A percentile compares a stretch with the other conserved stretches of the same genome.
Evolutionary conservation across 2,329 filamentous ascomycete species (phyloP).

Genomic region (Calonectria hawksworthii): DNA sequence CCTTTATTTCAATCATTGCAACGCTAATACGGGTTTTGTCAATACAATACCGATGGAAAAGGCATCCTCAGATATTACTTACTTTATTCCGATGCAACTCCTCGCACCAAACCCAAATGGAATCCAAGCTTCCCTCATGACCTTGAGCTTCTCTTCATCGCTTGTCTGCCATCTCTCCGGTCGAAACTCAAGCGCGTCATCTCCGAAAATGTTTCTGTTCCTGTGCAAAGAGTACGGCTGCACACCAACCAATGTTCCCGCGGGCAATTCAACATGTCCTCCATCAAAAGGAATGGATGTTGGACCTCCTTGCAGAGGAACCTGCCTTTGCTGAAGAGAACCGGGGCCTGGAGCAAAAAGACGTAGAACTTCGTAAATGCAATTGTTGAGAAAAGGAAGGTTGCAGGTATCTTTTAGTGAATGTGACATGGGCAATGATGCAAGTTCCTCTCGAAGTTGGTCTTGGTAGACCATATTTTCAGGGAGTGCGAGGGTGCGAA

Average conservation of each 20-base stretch:
- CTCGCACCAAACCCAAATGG: constrained; percentile 3
- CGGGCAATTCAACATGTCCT: background rate
- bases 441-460: background rate
- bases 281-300: background rate
- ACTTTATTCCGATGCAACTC: background rate
- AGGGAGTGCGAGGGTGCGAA: background rate
- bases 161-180: background rate
- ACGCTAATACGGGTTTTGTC: background rate
- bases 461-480: background rate
- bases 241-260: background rate
- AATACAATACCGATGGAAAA: background rate
- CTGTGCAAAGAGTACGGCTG: background rate
- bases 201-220: background rate
- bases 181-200: background rate
- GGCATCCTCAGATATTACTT: background rate
- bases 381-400: background rate
- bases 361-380: background rate
- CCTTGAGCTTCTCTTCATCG: background rate
- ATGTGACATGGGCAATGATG: background rate
- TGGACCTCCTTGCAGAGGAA: background rate
- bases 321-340: background rate
- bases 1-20: background rate
- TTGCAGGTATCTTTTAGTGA: background rate
- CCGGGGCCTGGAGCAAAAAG: background rate
- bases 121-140: background rate